phyloP scores from a whole-genome alignment of 805 yeast genomes.

The Cyberlindnera mrakii region DNA sequence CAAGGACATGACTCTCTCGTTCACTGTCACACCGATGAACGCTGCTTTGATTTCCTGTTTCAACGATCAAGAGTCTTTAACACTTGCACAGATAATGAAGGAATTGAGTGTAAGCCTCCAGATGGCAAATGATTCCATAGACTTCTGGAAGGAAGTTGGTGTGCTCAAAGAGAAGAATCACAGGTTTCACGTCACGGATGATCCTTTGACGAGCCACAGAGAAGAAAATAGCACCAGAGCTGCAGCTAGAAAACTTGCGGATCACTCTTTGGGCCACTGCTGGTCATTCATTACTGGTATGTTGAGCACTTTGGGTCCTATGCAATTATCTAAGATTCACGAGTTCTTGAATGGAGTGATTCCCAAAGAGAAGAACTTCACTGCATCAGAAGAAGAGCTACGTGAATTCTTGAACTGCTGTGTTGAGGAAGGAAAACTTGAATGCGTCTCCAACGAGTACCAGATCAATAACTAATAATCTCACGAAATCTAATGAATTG shows the following conservation, averaged over 20 bases:
- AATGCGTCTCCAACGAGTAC: constrained; percentile 4
- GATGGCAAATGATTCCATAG: constrained; percentile 33
- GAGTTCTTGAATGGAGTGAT: constrained; percentile 49
- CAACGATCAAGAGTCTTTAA: constrained; percentile 22
- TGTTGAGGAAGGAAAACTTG: constrained; percentile 2
- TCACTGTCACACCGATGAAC: constrained; percentile 60
- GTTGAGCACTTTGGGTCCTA: constrained; percentile 49
- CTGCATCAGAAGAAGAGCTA: constrained; percentile 2
- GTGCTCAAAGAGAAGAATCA: constrained; percentile 32
- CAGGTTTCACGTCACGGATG: neutral
- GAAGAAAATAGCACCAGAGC: neutral
- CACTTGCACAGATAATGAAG: constrained; percentile 27
- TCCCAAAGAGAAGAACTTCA: constrained; percentile 35
- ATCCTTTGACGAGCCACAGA: neutral
- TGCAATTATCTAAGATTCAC: constrained; percentile 44
- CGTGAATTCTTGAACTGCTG: constrained; percentile 3
- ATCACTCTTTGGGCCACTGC: constrained; percentile 11
- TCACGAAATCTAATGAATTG: neutral
- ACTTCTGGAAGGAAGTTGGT: constrained; percentile 60
- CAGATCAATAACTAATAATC: neutral
- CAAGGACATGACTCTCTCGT: constrained; percentile 33
- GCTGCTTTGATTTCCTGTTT: constrained; percentile 59
- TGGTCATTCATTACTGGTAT: constrained; percentile 51
- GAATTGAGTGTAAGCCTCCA: constrained; percentile 38
- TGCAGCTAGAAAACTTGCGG: neutral